These are phyloP conservation scores for Stagonosporopsis chrysanthemi DNA, from an alignment of 2,329 filamentous ascomycete species.

Conservation along the genomic window DNA sequence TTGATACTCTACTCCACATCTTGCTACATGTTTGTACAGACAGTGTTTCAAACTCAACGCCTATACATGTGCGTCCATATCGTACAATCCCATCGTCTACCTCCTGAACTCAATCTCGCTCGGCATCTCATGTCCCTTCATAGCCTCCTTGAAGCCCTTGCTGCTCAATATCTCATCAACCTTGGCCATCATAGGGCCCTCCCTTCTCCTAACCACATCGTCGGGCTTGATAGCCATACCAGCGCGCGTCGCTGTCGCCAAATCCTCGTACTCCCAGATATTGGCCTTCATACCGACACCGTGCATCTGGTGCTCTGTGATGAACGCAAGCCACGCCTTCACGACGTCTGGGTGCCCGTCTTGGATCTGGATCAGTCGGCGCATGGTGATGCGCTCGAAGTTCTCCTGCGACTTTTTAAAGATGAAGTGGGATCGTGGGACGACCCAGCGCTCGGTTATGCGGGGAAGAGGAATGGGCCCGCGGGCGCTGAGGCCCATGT, in stretches of 20 bases:
- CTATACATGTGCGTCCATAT: constrained; percentile 1
- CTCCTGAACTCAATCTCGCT: constrained; percentile 33
- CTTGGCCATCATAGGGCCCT: constrained; percentile 44
- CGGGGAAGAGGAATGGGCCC: constrained; percentile 87
- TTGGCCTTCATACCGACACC: constrained; percentile 99
- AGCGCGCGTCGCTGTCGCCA: constrained; percentile 55
- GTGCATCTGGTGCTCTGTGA: constrained; percentile 90
- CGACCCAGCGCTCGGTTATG: constrained; percentile 92
- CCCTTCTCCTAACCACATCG: constrained; percentile 40
- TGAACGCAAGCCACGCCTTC: constrained; percentile 88
- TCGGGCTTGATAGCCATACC: constrained; percentile 38
- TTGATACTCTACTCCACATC: background rate
- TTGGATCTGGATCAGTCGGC: constrained; percentile 88
- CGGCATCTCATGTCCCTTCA: constrained; percentile 35
- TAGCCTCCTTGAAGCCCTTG: constrained; percentile 42
- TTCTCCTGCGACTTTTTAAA: constrained; percentile 99
- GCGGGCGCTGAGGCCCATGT: constrained; percentile 82
- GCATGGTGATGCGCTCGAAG: constrained; percentile 88
- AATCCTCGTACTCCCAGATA: constrained; percentile 83
- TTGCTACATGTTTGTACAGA: constrained; percentile 20
- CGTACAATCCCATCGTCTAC: constrained; percentile 19
- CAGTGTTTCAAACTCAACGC: background rate
- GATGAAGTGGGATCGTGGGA: constrained; percentile 86
- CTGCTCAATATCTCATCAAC: constrained; percentile 45
- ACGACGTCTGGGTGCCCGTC: constrained; percentile 90